Evolutionary conservation across 1,284 basidiomycete genomes (phyloP).

Genomic region (Chalciporus sp.): DNA sequence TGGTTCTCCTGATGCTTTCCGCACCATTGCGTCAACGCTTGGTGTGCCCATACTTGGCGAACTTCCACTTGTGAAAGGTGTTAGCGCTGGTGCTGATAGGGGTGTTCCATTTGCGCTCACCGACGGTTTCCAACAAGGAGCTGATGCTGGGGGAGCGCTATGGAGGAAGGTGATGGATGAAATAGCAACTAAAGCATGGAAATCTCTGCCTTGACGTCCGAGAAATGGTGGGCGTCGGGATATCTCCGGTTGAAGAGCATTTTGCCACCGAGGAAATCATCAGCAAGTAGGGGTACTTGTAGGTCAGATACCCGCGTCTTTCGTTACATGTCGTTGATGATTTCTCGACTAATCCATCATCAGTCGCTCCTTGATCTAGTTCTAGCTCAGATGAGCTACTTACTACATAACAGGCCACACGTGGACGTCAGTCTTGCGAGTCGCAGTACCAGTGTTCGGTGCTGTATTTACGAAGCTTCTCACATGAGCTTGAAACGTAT

Average conservation of each 20-base stretch:
- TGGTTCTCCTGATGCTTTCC: slow-evolving; percentile 72
- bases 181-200: slow-evolving; percentile 48
- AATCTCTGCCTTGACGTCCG: slow-evolving; percentile 12
- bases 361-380: too few relatives aligned
- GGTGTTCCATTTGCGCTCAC: slow-evolving; percentile 65
- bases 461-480: too few relatives aligned
- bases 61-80: slow-evolving; percentile 78
- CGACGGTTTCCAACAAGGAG: slow-evolving; percentile 21
- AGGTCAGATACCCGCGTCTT: too few relatives aligned
- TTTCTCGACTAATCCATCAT: too few relatives aligned
- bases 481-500: too few relatives aligned
- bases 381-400: too few relatives aligned
- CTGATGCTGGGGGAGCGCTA: slow-evolving; percentile 39
- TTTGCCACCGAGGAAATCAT: background rate
- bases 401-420: too few relatives aligned
- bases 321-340: too few relatives aligned
- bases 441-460: too few relatives aligned
- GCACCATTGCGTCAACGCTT: slow-evolving; percentile 61
- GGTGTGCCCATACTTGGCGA: slow-evolving; percentile 77
- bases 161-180: slow-evolving; percentile 53
- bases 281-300: too few relatives aligned
- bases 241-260: background rate
- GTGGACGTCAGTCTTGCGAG: too few relatives aligned
- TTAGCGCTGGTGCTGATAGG: slow-evolving; percentile 77
- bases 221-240: too few relatives aligned